Evolutionary conservation across 345 rosid genomes (phyloP), one percentile per base, ranked within the genome.

Genomic region (Fremontodendron californicum): DNA sequence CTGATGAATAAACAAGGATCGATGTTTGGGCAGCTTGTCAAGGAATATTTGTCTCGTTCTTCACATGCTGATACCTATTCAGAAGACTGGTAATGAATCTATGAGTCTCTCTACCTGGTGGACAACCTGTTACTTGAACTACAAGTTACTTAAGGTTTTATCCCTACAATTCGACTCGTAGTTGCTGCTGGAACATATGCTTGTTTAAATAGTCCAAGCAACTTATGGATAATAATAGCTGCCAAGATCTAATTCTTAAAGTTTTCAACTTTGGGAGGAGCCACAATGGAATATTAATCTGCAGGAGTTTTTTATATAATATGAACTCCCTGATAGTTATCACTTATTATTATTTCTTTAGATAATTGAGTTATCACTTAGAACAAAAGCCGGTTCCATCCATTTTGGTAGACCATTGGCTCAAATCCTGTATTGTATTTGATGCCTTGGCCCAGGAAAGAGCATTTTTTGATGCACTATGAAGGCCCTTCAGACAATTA

Each of bases 11-110:
- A 5, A n/a, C 79, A 83, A 58, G 81, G 79, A 31, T 85, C 90
- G 0, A 46, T 87, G 9, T 87, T 87, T 68, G 85, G 87, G 46
- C 80, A 78, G 72, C 87, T 87, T 13, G 88, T 85, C 9, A 81
- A 80, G 73, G 90, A 83, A 23, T 62, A 76, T 6, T 83, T 73
- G 77, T 80, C 77, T 62, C 58, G 52, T 19, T 11, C 72, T n/a
- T 31, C 57, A 62, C 42, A 71, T 21, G 27, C 25, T 19, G 70
- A 25, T 5, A 40, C 2, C 66, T 27, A 5, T 12, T 15, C 12
- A 33, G 15, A 21, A 35, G 25, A 33, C 39, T 27, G 66, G 39
- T 61, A 64, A 37, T 64, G 62, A 23, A 57, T 16, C 62, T 9
- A 23, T 3, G 3, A 1, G 3, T 57, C 15, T 10, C 31, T 23